These are phyloP conservation scores for Diaporthe humulicola DNA, from an alignment of 2,329 filamentous ascomycete species.

Conservation along the genomic window DNA sequence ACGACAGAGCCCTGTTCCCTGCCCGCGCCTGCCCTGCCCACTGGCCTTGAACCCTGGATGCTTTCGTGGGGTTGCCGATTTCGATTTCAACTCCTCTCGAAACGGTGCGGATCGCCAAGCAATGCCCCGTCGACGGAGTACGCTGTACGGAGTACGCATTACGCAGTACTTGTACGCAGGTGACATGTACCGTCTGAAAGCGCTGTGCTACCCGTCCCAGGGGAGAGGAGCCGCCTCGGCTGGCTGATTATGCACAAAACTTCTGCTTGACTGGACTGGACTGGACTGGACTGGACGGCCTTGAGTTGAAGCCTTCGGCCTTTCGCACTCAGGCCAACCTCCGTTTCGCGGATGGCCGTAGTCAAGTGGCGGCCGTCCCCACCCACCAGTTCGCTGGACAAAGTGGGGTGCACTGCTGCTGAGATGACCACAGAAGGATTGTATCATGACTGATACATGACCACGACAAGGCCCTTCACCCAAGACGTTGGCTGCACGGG, in stretches of 20 bases:
- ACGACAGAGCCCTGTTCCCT: conserved; percentile 36
- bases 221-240: conserved; percentile 20
- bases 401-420: conserved; percentile 2
- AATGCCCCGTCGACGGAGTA: neutral
- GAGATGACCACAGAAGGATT: neutral
- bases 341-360: conserved; percentile 4
- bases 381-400: neutral
- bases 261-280: neutral
- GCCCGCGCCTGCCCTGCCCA: conserved; percentile 19
- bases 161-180: conserved; percentile 7
- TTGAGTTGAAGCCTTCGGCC: conserved; percentile 1
- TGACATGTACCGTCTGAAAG: conserved; percentile 12
- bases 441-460: neutral
- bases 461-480: neutral
- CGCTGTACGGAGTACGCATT: neutral
- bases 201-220: conserved; percentile 2
- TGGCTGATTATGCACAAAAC: conserved; percentile 1
- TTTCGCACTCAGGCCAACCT: conserved; percentile 20
- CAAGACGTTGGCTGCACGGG: neutral
- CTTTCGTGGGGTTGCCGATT: conserved; percentile 35
- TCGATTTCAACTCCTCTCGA: conserved; percentile 22
- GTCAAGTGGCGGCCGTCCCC: neutral
- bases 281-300: neutral
- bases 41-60: conserved; percentile 28
- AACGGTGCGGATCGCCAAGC: conserved; percentile 31